Percentiles rank a stretch among this genome's conserved stretches.
Conservation (phyloP, 768 basidiomycete genomes). For the Pisolithus microcarpus region DNA sequence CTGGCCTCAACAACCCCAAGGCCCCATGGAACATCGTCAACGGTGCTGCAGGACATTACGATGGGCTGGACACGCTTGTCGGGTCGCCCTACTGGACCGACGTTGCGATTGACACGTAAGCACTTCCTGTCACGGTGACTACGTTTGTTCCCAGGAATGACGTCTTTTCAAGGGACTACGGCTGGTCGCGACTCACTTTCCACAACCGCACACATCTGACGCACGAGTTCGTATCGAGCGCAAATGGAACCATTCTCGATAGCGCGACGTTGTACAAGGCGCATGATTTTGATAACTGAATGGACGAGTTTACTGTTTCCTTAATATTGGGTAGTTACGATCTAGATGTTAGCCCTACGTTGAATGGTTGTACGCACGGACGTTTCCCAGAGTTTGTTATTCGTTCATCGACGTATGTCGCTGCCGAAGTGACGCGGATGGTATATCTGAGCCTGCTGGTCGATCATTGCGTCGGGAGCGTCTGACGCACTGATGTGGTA, state of each 20-base stretch:
- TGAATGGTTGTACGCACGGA: too few species aligned
- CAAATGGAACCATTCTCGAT: constrained; percentile 21
- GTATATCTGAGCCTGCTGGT: too few species aligned
- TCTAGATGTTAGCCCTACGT: not conserved
- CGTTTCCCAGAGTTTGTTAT: too few species aligned
- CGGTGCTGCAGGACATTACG: constrained; percentile 22
- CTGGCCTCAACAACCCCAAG: constrained; percentile 18
- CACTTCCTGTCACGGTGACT: not conserved
- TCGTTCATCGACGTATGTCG: too few species aligned
- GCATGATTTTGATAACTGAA: constrained; percentile 3
- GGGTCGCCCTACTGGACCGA: constrained; percentile 4
- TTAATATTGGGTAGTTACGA: not conserved
- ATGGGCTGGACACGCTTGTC: constrained; percentile 15
- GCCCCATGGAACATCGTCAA: constrained; percentile 24
- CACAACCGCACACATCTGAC: constrained; percentile 25
- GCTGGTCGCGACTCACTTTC: constrained; percentile 24
- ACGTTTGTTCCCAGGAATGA: not conserved
- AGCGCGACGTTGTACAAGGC: constrained; percentile 19
- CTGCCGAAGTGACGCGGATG: too few species aligned
- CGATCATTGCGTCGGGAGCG: too few species aligned
- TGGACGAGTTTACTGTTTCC: too few species aligned
- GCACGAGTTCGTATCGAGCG: constrained; percentile 24
- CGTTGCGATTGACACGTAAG: constrained; percentile 10
- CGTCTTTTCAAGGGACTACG: constrained; percentile 11
- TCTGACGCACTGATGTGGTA: too few species aligned